Conservation (phyloP, 2,329 filamentous ascomycete species). For the Colletotrichum euphorbiae region DNA sequence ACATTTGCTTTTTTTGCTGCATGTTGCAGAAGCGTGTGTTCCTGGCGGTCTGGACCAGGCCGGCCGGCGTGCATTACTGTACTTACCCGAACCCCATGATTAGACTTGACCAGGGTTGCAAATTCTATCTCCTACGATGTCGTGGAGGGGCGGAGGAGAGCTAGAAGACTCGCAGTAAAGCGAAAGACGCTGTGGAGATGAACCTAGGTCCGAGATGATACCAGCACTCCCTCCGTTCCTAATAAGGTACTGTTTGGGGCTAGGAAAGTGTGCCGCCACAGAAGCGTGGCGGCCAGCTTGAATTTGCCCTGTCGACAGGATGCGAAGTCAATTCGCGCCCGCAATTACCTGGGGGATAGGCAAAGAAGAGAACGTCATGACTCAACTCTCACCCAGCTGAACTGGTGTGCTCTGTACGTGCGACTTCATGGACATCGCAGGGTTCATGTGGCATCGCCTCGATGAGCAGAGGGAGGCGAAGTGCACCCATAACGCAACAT, state of each 20-base stretch:
- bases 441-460: background rate
- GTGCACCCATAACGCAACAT: background rate
- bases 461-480: constrained; percentile 13
- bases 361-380: constrained; percentile 5
- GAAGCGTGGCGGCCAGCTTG: background rate
- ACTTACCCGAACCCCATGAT: background rate
- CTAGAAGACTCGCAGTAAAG: too few species aligned
- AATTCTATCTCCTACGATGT: background rate
- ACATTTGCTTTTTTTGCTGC: background rate
- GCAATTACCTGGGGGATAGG: background rate
- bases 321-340: background rate
- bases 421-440: constrained; percentile 17
- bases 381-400: background rate
- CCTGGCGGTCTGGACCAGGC: background rate
- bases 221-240: constrained; percentile 18
- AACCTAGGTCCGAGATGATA: background rate
- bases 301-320: background rate
- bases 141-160: too few species aligned
- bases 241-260: constrained; percentile 30
- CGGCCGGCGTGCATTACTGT: background rate
- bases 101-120: background rate
- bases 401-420: constrained; percentile 10
- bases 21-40: background rate
- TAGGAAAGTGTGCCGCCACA: constrained; percentile 20
- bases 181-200: constrained; percentile 10